Evolutionary conservation across 1,284 basidiomycete species (phyloP).

Genomic region (Stereum hirsutum): DNA sequence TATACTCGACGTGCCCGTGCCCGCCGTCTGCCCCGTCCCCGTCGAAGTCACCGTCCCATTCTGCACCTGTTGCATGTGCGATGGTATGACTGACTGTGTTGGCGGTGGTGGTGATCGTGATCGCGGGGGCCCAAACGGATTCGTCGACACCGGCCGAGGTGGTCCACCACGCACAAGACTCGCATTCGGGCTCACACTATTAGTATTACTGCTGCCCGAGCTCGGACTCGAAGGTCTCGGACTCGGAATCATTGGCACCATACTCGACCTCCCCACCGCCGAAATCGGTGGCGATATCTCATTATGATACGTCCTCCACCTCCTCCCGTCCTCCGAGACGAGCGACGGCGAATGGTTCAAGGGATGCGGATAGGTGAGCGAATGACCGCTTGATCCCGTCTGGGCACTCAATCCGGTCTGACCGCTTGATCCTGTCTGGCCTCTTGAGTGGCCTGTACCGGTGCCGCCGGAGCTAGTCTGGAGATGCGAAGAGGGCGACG

Average conservation of each 20-base stretch:
- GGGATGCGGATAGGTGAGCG: no score
- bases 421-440: slow-evolving; percentile 25
- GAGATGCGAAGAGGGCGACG: slow-evolving; percentile 36
- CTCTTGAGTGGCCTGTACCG: slow-evolving; percentile 31
- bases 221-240: slow-evolving; percentile 3
- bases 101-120: slow-evolving; percentile 2
- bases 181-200: no score
- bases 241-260: slow-evolving; percentile 9
- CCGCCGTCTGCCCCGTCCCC: slow-evolving; percentile 13
- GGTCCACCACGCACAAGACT: no score
- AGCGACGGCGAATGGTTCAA: slow-evolving; percentile 39
- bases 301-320: slow-evolving; percentile 13
- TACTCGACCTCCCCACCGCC: slow-evolving; percentile 17
- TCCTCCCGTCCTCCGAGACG: slow-evolving; percentile 35
- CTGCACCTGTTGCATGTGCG: background rate
- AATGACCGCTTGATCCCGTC: slow-evolving; percentile 27
- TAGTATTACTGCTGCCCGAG: slow-evolving; percentile 5
- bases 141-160: no score
- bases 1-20: slow-evolving; percentile 19
- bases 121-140: no score
- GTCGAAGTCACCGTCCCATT: slow-evolving; percentile 19
- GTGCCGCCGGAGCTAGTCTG: slow-evolving; percentile 11
- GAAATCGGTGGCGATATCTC: slow-evolving; percentile 24
- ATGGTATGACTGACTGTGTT: background rate
- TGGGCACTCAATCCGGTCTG: slow-evolving; percentile 28